Evolutionary conservation across 2,329 filamentous ascomycete genomes (phyloP).

Genomic region (Stromatinia cepivora): DNA sequence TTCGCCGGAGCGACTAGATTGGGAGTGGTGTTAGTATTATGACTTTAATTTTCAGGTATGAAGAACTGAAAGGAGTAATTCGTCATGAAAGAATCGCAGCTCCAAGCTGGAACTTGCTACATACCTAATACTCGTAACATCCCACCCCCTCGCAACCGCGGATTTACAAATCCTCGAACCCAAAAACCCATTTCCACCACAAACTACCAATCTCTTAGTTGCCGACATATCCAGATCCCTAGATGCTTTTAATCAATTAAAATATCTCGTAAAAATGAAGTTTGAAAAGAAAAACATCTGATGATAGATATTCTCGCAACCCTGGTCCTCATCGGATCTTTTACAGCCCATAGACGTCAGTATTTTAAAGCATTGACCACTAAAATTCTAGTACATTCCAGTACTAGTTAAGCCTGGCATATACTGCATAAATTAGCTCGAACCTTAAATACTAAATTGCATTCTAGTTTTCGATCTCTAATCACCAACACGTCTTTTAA

Average conservation of each 20-base stretch:
- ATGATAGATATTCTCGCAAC: neutral
- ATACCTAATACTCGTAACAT: slow-evolving; percentile 87
- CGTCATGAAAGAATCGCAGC: neutral
- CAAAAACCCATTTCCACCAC: slow-evolving; percentile 90
- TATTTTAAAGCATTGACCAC: slow-evolving; percentile 23
- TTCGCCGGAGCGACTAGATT: slow-evolving; percentile 77
- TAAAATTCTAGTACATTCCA: slow-evolving; percentile 12
- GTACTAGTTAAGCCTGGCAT: neutral
- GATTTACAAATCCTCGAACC: slow-evolving; percentile 88
- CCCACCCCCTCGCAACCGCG: slow-evolving; percentile 82
- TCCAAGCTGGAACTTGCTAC: neutral
- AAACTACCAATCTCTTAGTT: slow-evolving; percentile 81
- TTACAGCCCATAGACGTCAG: neutral
- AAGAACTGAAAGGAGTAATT: slow-evolving; percentile 33
- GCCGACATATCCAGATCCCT: slow-evolving; percentile 25
- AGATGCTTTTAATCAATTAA: neutral
- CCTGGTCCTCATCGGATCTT: slow-evolving; percentile 5
- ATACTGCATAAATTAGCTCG: slow-evolving; percentile 8
- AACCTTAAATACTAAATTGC: slow-evolving; percentile 7
- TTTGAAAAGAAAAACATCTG: too few relatives aligned
- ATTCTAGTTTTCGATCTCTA: neutral
- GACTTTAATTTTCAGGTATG: neutral
- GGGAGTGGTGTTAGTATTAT: neutral
- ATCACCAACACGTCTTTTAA: slow-evolving; percentile 3
- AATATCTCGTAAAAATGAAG: neutral